A percentile compares a stretch with the other conserved stretches of the same genome.
These are phyloP conservation scores for Hygrocybe punicea DNA, from an alignment of 768 basidiomycete species.

Conservation along the genomic window DNA sequence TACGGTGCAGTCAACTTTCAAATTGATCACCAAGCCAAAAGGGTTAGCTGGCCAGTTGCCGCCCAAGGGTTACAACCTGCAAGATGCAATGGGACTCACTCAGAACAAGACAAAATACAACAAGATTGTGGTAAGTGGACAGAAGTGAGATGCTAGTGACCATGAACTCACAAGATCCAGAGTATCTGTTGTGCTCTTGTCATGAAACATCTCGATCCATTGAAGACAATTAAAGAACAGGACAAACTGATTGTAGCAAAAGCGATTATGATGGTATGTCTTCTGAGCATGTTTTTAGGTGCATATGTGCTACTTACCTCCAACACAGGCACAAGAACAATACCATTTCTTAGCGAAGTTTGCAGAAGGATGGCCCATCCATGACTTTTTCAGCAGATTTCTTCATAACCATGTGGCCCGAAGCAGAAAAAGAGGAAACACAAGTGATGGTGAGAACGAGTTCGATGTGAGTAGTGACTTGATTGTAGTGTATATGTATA, in stretches of 20 bases:
- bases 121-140: conserved; percentile 1
- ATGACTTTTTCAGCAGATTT: neutral
- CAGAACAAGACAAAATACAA: neutral
- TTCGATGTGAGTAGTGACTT: neutral
- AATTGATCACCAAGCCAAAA: neutral
- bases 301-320: neutral
- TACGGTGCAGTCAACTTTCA: neutral
- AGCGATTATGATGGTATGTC: neutral
- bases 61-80: neutral
- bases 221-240: neutral
- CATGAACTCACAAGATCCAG: neutral
- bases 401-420: neutral
- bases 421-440: neutral
- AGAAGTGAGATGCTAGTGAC: neutral
- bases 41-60: neutral
- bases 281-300: neutral
- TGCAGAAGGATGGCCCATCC: conserved; percentile 1
- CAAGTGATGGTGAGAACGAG: neutral
- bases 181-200: neutral
- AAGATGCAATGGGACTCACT: neutral
- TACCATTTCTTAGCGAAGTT: neutral
- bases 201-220: neutral
- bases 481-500: neutral
- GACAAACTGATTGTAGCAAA: neutral
- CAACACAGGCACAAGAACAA: neutral